A percentile compares a stretch with the other conserved stretches of the same genome.
Conservation (phyloP, 140 eudicot species). For the Senecio squalidus region DNA sequence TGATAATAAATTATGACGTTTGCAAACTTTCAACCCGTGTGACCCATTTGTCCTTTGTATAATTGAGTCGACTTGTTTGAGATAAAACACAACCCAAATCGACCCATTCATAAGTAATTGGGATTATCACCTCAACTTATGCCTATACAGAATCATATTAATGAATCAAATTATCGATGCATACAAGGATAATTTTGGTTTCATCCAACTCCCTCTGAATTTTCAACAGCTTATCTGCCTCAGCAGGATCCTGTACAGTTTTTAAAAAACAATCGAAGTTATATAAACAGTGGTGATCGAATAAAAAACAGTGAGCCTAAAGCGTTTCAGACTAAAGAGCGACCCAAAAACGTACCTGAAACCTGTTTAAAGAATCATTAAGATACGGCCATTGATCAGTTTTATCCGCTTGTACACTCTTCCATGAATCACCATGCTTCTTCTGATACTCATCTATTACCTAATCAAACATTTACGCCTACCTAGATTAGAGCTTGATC, state of each 20-base stretch:
- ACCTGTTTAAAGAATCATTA: constrained; percentile 49
- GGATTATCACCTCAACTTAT: too few relatives aligned
- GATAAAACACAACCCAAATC: too few relatives aligned
- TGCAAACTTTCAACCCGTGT: too few relatives aligned
- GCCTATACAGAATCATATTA: too few relatives aligned
- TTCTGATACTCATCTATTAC: constrained; percentile 81
- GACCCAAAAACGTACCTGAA: constrained; percentile 41
- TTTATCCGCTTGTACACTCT: constrained; percentile 50
- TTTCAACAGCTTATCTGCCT: constrained; percentile 91
- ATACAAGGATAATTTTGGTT: constrained; percentile 94
- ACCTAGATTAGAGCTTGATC: too few relatives aligned
- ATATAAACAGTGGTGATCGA: neutral
- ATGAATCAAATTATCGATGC: too few relatives aligned
- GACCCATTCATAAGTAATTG: too few relatives aligned
- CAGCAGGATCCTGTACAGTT: constrained; percentile 71
- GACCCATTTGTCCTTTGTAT: too few relatives aligned
- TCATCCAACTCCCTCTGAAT: constrained; percentile 96
- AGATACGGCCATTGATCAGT: constrained; percentile 84
- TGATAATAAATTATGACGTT: too few relatives aligned
- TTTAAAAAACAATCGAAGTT: neutral
- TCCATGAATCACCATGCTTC: constrained; percentile 85
- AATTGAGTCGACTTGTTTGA: too few relatives aligned
- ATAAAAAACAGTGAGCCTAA: neutral
- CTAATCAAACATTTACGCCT: constrained; percentile 35
- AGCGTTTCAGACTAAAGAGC: neutral